Conservation (phyloP, 352 stramenopile species). For the Globisporangium radiosum region DNA sequence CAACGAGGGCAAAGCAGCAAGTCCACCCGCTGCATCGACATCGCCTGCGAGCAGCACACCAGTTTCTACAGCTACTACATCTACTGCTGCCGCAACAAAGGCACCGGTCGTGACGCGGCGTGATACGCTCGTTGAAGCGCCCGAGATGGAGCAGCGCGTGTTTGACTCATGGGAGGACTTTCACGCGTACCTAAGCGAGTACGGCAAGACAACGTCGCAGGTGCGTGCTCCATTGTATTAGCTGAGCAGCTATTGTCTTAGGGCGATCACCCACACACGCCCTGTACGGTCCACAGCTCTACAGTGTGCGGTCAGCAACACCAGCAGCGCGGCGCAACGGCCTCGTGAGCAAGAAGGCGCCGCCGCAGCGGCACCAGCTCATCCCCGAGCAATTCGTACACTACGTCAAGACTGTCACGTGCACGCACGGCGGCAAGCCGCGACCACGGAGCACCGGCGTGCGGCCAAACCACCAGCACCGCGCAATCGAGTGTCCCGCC, state of each 20-base stretch:
- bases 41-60: neutral
- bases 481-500: conserved; percentile 24
- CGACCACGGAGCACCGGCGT: conserved; percentile 18
- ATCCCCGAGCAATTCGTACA: conserved; percentile 23
- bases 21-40: neutral
- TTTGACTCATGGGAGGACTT: conserved; percentile 27
- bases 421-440: conserved; percentile 25
- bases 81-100: neutral
- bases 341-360: conserved; percentile 16
- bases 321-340: conserved; percentile 19
- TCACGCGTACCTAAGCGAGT: conserved; percentile 15
- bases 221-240: conserved; percentile 1
- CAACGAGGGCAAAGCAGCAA: neutral
- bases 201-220: conserved; percentile 20
- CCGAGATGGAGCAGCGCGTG: conserved; percentile 14
- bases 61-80: neutral
- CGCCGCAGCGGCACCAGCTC: conserved; percentile 5
- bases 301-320: conserved; percentile 25
- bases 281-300: conserved; percentile 8
- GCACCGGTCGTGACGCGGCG: conserved; percentile 15
- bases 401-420: conserved; percentile 32
- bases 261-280: too few relatives aligned
- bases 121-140: conserved; percentile 14
- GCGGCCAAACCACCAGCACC: conserved; percentile 21
- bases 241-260: neutral